These are phyloP conservation scores for Ambrosia trifida DNA, from an alignment of 129 eudicot genomes.

Conservation along the genomic window DNA sequence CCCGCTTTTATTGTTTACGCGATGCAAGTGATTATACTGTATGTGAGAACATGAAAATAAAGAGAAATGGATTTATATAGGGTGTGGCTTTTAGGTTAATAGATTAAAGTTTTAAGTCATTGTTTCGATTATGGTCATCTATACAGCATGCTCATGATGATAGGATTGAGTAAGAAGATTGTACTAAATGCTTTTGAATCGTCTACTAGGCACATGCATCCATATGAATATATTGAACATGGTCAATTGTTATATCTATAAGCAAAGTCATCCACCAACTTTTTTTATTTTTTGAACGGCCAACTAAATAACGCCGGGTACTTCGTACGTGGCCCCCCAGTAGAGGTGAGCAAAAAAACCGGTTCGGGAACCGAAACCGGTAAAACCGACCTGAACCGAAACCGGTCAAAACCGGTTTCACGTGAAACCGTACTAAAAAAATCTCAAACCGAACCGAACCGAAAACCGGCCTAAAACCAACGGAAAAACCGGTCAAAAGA, in stretches of 20 bases:
- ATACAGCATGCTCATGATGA: background rate
- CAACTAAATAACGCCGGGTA: no score
- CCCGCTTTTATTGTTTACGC: background rate
- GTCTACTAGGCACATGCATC: background rate
- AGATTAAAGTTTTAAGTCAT: background rate
- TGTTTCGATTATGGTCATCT: background rate
- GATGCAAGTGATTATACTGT: background rate
- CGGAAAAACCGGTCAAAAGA: no score
- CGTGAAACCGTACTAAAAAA: no score
- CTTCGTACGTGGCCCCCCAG: no score
- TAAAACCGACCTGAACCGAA: no score
- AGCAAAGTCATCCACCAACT: background rate
- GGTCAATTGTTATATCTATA: slow-evolving; percentile 3
- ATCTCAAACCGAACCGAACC: no score
- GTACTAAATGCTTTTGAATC: background rate
- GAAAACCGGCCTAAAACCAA: no score
- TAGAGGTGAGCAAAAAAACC: no score
- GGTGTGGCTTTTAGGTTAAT: background rate
- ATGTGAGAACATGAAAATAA: background rate
- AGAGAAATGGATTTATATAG: background rate
- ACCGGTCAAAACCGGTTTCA: no score
- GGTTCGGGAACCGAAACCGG: no score
- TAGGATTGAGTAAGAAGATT: slow-evolving; percentile 9
- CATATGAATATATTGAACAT: slow-evolving; percentile 3
- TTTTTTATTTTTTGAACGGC: no score